A percentile compares a stretch with the other conserved stretches of the same genome.
Evolutionary conservation across 2,329 filamentous ascomycete species (phyloP).

Genomic region (Aureobasidium sp.): DNA sequence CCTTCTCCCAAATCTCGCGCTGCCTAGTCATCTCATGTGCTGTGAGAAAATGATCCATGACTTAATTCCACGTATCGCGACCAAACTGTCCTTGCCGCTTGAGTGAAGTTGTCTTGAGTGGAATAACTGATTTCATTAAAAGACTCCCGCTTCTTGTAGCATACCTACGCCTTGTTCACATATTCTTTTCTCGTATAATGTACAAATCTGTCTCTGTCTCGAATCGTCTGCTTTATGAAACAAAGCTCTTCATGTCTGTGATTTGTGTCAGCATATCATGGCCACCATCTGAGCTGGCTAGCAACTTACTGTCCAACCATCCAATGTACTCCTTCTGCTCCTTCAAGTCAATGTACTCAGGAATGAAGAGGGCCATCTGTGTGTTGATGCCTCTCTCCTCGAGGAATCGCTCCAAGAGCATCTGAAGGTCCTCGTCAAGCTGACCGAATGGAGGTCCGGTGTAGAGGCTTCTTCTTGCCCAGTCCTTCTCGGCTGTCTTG

Average conservation of each 20-base stretch:
- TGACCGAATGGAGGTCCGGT: constrained; percentile 87
- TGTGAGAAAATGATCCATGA: too few species aligned
- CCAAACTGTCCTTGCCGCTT: not conserved
- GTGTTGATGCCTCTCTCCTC: constrained; percentile 90
- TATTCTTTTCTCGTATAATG: not conserved
- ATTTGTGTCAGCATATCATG: constrained; percentile 3
- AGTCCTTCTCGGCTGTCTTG: constrained; percentile 58
- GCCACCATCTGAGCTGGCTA: not conserved
- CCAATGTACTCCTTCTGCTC: constrained; percentile 94
- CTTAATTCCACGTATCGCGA: not conserved
- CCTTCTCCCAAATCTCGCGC: not conserved
- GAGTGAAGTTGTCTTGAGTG: not conserved
- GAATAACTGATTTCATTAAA: not conserved
- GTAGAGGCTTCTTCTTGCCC: constrained; percentile 70
- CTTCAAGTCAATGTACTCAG: constrained; percentile 96
- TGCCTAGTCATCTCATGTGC: too few species aligned
- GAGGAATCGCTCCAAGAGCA: constrained; percentile 84
- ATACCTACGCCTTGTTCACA: not conserved
- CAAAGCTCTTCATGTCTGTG: constrained; percentile 70
- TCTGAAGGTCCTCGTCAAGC: constrained; percentile 91
- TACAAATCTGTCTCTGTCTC: not conserved
- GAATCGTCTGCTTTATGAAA: constrained; percentile 45
- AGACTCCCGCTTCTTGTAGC: not conserved
- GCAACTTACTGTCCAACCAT: constrained; percentile 65
- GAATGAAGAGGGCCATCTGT: constrained; percentile 78